Percentiles rank a stretch among this genome's conserved stretches.
Conservation (phyloP, 805 yeast genomes). For the Maudiozyma serrabonitensis region DNA sequence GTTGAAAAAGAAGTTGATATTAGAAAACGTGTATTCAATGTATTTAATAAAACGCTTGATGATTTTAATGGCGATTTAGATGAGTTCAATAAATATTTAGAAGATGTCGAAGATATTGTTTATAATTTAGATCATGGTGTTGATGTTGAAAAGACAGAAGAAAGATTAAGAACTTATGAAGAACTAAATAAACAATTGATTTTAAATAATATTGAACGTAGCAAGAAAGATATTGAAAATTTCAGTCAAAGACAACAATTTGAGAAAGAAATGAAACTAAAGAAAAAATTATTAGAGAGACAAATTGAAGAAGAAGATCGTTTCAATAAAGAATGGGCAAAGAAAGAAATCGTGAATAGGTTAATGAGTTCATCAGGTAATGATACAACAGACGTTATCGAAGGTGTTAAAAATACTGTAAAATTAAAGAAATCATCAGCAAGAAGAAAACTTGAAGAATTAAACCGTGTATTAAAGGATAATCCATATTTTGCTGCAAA, state of each 20-base stretch:
- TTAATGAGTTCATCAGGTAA: constrained; percentile 30
- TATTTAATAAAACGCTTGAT: constrained; percentile 70
- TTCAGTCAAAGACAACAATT: constrained; percentile 54
- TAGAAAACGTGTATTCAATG: constrained; percentile 62
- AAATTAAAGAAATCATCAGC: constrained; percentile 52
- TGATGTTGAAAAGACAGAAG: constrained; percentile 61
- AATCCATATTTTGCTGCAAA: constrained; percentile 29
- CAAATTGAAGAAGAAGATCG: constrained; percentile 54
- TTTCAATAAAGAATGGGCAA: constrained; percentile 45
- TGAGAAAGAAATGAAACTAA: constrained; percentile 54
- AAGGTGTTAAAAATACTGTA: constrained; percentile 42
- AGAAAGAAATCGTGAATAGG: constrained; percentile 46
- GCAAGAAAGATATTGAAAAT: constrained; percentile 59
- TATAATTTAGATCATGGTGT: constrained; percentile 65
- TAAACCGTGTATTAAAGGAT: constrained; percentile 30
- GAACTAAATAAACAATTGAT: constrained; percentile 66
- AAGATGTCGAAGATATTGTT: constrained; percentile 70
- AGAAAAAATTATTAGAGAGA: constrained; percentile 43
- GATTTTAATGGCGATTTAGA: constrained; percentile 51
- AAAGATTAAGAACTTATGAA: constrained; percentile 58
- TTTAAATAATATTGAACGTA: constrained; percentile 62
- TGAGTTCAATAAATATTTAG: constrained; percentile 70
- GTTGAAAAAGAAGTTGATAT: constrained; percentile 92
- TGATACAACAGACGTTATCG: constrained; percentile 40
- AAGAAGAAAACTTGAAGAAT: constrained; percentile 41